phyloP scores from a whole-genome alignment of 2,329 filamentous ascomycete species.

The Ceratocystis harringtonii region DNA sequence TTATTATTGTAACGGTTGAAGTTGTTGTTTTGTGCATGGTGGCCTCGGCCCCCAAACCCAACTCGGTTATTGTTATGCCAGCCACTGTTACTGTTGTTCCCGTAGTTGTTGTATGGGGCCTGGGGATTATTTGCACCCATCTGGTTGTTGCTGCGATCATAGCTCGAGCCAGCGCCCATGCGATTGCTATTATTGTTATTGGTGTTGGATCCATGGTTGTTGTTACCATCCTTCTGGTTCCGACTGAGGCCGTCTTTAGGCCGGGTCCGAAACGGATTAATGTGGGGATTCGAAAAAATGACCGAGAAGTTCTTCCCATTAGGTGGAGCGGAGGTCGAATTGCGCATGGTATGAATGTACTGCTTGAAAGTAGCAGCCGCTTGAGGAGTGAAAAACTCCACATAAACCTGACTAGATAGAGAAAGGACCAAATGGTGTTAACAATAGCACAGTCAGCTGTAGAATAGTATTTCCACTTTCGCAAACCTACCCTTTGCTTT shows the following conservation, averaged over 20 bases:
- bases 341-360: constrained; percentile 49
- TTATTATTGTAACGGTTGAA: constrained; percentile 18
- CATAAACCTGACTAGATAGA: constrained; percentile 50
- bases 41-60: constrained; percentile 29
- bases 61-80: constrained; percentile 26
- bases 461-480: neutral
- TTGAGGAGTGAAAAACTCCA: constrained; percentile 72
- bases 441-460: neutral
- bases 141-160: constrained; percentile 30
- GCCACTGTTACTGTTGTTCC: constrained; percentile 35
- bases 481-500: constrained; percentile 75
- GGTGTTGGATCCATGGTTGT: neutral
- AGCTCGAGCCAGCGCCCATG: constrained; percentile 43
- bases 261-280: constrained; percentile 80
- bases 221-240: constrained; percentile 9
- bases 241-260: constrained; percentile 56
- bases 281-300: constrained; percentile 58
- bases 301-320: constrained; percentile 57
- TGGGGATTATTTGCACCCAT: constrained; percentile 24
- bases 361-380: constrained; percentile 76
- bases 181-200: constrained; percentile 29
- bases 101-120: constrained; percentile 32
- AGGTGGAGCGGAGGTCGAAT: constrained; percentile 32
- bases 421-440: neutral
- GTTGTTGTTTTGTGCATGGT: constrained; percentile 15